These are phyloP conservation scores for Pterulicium gracile DNA, from an alignment of 1,284 basidiomycete genomes.

Conservation along the genomic window DNA sequence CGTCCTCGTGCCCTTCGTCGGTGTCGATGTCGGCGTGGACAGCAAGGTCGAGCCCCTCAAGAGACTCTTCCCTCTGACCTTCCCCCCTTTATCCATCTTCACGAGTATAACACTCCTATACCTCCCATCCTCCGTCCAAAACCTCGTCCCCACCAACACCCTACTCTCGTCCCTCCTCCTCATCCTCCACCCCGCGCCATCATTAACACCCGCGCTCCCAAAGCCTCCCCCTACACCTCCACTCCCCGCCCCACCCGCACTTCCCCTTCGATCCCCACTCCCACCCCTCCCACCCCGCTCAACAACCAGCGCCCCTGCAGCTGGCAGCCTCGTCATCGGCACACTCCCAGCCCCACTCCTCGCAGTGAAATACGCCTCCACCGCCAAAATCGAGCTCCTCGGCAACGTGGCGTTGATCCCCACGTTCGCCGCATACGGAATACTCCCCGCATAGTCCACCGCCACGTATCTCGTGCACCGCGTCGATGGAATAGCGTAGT, in stretches of 20 bases:
- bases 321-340: conserved; percentile 59
- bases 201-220: neutral
- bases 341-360: conserved; percentile 43
- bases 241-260: conserved; percentile 1
- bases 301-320: conserved; percentile 43
- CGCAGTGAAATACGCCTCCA: conserved; percentile 68
- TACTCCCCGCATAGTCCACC: conserved; percentile 81
- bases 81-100: neutral
- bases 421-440: conserved; percentile 82
- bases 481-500: conserved; percentile 92
- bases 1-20: conserved; percentile 9
- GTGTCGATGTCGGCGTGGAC: conserved; percentile 14
- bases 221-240: conserved; percentile 4
- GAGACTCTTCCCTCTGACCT: neutral
- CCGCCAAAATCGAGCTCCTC: conserved; percentile 46
- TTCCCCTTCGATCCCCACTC: conserved; percentile 13
- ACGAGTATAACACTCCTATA: conserved; percentile 38
- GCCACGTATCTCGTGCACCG: conserved; percentile 83
- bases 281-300: conserved; percentile 37
- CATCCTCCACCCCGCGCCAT: conserved; percentile 38
- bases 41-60: conserved; percentile 6
- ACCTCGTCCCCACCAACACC: conserved; percentile 39
- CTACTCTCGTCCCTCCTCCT: conserved; percentile 46
- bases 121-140: conserved; percentile 32
- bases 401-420: conserved; percentile 77